Evolutionary conservation across 169 alveolate species (phyloP), one percentile per base, ranked within the genome.

Genomic region (Eimeria praecox): DNA sequence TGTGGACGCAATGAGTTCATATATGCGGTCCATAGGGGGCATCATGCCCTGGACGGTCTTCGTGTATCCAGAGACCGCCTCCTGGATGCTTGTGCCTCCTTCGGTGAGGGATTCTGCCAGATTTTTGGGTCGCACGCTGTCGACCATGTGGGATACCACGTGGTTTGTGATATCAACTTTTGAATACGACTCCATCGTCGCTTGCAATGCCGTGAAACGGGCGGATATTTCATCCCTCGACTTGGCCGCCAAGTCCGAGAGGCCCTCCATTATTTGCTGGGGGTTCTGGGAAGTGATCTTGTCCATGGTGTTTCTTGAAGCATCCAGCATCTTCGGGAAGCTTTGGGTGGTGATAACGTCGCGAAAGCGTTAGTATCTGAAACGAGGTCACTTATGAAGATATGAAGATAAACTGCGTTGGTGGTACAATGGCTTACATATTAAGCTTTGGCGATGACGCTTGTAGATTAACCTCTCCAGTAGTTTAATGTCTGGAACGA

Each of bases 181-280:
- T 20, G 92, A 85, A 69, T 85, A 85, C 75, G 92, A 85, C 44
- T 85, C 92, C 78, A 85, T 38, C 80, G 92, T 85, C 59, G 92
- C 75, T 85, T 85, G 92, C 20, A 54, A 38, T 2, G 92, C 78
- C 52, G 69, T 22, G 75, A 85, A 59, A 33, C 92, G 92, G n/a
- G 78, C 78, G 30, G 92, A 38, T 22, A 85, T 12, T 69, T 54
- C 92, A 80, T 38, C 46, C 22, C 92, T 56, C 78, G 92, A 85
- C 30, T 85, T 54, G 92, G 80, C n/a, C 22, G 92, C 92, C 33
- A 85, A 85, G 62, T 85, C 78, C 30, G 92, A 59, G 42, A 85
- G 49, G 80, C 92, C 92, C 92, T 85, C 92, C 75, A 85, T 85
- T 33, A 85, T 85, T 69, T 85, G 92, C 44, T 40, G 59, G 8